These are phyloP conservation scores for Acer campestre DNA, from an alignment of 345 rosid genomes.

Conservation along the genomic window DNA sequence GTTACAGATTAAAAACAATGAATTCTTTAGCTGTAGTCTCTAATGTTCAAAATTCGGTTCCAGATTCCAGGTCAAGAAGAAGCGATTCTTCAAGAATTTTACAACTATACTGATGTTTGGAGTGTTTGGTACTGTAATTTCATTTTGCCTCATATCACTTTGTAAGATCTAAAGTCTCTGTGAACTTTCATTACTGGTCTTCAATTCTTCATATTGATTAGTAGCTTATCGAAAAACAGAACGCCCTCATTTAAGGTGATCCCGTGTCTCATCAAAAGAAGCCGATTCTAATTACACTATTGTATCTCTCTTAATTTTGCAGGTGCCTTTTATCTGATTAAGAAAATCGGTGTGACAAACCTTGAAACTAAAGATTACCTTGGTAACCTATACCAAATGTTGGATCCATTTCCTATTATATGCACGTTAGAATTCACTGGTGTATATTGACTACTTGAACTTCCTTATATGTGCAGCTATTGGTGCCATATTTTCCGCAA, in stretches of 20 bases:
- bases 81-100: conserved; percentile 76
- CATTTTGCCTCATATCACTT: conserved; percentile 63
- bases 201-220: not conserved
- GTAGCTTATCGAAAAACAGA: no score
- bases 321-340: conserved; percentile 51
- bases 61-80: conserved; percentile 86
- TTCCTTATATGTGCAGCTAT: conserved; percentile 45
- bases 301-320: conserved; percentile 12
- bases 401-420: not conserved
- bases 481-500: conserved; percentile 76
- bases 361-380: conserved; percentile 46
- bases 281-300: conserved; percentile 11
- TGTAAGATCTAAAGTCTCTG: conserved; percentile 36
- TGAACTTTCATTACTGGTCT: not conserved
- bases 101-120: conserved; percentile 68
- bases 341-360: conserved; percentile 45
- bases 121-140: conserved; percentile 64
- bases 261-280: not conserved
- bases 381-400: conserved; percentile 32
- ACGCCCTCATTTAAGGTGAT: not conserved
- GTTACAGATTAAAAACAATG: not conserved
- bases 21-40: not conserved
- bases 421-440: conserved; percentile 2
- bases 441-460: conserved; percentile 13
- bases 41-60: conserved; percentile 23